A percentile compares a stretch with the other conserved stretches of the same genome.
Evolutionary conservation across 2,329 filamentous ascomycete genomes (phyloP).

Genomic region (Ceratocystis diversiconidia): DNA sequence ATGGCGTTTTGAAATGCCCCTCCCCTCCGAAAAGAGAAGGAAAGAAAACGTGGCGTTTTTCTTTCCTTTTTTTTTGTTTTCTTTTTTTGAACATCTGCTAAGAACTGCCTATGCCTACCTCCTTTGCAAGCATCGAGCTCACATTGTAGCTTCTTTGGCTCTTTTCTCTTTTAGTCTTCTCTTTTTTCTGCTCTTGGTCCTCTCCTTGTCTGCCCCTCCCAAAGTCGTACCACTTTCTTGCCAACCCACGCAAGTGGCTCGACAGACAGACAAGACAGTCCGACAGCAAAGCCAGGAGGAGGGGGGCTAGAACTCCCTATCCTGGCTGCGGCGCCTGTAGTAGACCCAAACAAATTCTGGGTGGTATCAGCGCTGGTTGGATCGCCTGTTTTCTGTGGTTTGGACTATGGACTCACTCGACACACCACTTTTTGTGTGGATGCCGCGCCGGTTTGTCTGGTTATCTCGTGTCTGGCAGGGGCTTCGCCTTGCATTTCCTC

Average conservation of each 20-base stretch:
- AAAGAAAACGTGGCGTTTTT: too few relatives aligned
- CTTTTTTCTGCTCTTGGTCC: neutral
- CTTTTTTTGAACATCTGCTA: too few relatives aligned
- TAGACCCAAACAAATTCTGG: neutral
- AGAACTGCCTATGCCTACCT: too few relatives aligned
- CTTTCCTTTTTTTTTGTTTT: too few relatives aligned
- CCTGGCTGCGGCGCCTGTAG: neutral
- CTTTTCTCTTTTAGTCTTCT: neutral
- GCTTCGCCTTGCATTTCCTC: too few relatives aligned
- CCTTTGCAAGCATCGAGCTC: too few relatives aligned
- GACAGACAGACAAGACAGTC: neutral
- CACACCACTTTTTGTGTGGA: too few relatives aligned
- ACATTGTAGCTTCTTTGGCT: too few relatives aligned
- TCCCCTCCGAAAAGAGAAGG: too few relatives aligned
- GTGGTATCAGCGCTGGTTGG: neutral
- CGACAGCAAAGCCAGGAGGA: neutral
- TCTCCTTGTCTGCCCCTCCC: neutral
- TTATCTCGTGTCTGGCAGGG: too few relatives aligned
- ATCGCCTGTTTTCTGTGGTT: slow-evolving; percentile 2
- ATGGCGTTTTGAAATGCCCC: too few relatives aligned
- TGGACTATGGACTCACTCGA: neutral
- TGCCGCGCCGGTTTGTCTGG: too few relatives aligned
- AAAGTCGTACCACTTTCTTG: slow-evolving; percentile 2
- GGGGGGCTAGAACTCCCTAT: slow-evolving; percentile 1
- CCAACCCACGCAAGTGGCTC: neutral